phyloP scores from a whole-genome alignment of 768 basidiomycete species.

The Tulasnella sp. region DNA sequence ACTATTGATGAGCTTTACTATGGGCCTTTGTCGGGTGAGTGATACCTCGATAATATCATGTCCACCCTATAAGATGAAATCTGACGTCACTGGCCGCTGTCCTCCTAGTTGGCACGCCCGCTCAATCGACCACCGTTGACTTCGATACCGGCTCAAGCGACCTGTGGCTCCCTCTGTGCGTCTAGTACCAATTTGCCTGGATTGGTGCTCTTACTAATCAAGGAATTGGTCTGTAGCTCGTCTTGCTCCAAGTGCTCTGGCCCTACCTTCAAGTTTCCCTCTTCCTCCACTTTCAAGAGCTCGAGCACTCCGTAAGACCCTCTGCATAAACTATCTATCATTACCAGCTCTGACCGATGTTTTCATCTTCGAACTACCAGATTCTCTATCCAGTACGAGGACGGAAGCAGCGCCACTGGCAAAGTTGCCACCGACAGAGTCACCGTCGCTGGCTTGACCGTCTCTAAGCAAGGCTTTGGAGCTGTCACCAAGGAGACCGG shows the following conservation, averaged over 20 bases:
- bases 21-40: neutral
- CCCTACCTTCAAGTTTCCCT: neutral
- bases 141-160: conserved; percentile 5
- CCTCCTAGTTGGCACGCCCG: neutral
- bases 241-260: neutral
- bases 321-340: neutral
- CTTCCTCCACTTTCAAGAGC: neutral
- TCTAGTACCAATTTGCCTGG: neutral
- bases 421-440: conserved; percentile 31
- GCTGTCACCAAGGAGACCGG: conserved; percentile 33
- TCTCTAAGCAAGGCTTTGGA: conserved; percentile 33
- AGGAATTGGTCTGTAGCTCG: neutral
- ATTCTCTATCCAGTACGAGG: conserved; percentile 1
- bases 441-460: conserved; percentile 34
- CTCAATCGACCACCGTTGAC: neutral
- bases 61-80: no score
- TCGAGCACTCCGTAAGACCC: neutral
- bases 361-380: no score
- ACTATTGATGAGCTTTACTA: neutral
- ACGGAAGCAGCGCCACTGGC: neutral
- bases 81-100: neutral
- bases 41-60: neutral
- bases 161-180: neutral
- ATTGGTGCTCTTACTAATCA: neutral
- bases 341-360: neutral